These are phyloP conservation scores for Pseudogymnoascus sp. DNA, from an alignment of 2,329 filamentous ascomycete species.

Conservation along the genomic window DNA sequence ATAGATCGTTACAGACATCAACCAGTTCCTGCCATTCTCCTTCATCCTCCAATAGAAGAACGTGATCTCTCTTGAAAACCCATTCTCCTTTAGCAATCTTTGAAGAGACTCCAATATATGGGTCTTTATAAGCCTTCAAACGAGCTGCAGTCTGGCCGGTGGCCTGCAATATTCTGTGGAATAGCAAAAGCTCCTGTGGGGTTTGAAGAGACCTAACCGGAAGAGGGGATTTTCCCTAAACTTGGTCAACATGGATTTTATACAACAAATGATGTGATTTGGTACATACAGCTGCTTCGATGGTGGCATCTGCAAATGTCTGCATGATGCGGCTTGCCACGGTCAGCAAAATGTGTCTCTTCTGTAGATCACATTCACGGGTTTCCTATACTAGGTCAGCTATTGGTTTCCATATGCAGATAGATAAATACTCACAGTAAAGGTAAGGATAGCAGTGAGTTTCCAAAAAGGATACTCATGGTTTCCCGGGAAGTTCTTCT, in stretches of 20 bases:
- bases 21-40: slow-evolving; percentile 24
- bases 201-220: slow-evolving; percentile 26
- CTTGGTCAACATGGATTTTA: not conserved
- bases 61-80: slow-evolving; percentile 25
- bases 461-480: slow-evolving; percentile 28
- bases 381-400: not conserved
- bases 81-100: slow-evolving; percentile 27
- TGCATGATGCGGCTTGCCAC: slow-evolving; percentile 7
- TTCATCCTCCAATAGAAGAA: slow-evolving; percentile 20
- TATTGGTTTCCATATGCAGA: not conserved
- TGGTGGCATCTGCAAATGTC: slow-evolving; percentile 26
- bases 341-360: slow-evolving; percentile 20
- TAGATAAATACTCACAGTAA: slow-evolving; percentile 20
- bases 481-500: slow-evolving; percentile 26
- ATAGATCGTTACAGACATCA: slow-evolving; percentile 19
- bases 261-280: too few species aligned
- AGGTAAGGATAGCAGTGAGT: slow-evolving; percentile 25
- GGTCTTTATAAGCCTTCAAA: slow-evolving; percentile 23
- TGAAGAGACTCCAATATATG: slow-evolving; percentile 26
- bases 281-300: slow-evolving; percentile 22
- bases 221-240: not conserved
- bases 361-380: slow-evolving; percentile 19
- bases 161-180: slow-evolving; percentile 22
- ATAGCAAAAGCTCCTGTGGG: slow-evolving; percentile 26
- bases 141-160: slow-evolving; percentile 21